Conservation (phyloP, 768 basidiomycete species). For the Pholiota molesta region DNA sequence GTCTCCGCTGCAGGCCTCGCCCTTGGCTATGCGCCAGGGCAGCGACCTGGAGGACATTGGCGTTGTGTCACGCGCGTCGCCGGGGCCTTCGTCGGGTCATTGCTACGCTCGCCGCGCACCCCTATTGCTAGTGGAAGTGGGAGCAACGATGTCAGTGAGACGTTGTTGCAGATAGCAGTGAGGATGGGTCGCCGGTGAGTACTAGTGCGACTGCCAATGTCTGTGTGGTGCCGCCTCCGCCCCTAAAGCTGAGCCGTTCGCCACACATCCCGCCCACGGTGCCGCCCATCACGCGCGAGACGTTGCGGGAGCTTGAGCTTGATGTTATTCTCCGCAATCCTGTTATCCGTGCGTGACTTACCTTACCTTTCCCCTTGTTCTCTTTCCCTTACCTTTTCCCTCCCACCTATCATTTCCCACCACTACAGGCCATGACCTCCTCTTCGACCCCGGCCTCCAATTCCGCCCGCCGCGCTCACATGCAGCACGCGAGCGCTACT, state of each 20-base stretch:
- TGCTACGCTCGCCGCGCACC: slow-evolving; percentile 30
- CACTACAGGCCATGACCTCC: slow-evolving; percentile 77
- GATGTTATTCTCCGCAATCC: slow-evolving; percentile 86
- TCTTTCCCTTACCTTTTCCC: slow-evolving; percentile 7
- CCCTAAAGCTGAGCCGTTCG: slow-evolving; percentile 16
- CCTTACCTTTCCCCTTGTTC: slow-evolving; percentile 6
- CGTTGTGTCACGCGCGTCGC: slow-evolving; percentile 41
- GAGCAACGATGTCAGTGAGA: too few species aligned
- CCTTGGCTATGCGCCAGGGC: slow-evolving; percentile 33
- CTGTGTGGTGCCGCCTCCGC: not conserved
- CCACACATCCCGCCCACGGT: slow-evolving; percentile 66
- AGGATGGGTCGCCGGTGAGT: not conserved
- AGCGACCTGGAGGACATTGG: slow-evolving; percentile 52
- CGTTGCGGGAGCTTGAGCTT: slow-evolving; percentile 84
- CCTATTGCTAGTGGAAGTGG: not conserved
- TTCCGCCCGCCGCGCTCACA: slow-evolving; percentile 79
- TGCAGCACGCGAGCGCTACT: slow-evolving; percentile 79
- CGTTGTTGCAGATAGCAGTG: not conserved
- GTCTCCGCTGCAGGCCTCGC: slow-evolving; percentile 25
- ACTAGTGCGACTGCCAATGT: not conserved
- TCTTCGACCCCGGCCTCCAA: slow-evolving; percentile 85
- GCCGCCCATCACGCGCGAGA: slow-evolving; percentile 82
- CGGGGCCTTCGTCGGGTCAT: slow-evolving; percentile 48
- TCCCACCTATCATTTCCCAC: slow-evolving; percentile 3
- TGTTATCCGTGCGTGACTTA: slow-evolving; percentile 74